Conservation (phyloP, 2,329 filamentous ascomycete genomes). For the Scytalidium lignicola region DNA sequence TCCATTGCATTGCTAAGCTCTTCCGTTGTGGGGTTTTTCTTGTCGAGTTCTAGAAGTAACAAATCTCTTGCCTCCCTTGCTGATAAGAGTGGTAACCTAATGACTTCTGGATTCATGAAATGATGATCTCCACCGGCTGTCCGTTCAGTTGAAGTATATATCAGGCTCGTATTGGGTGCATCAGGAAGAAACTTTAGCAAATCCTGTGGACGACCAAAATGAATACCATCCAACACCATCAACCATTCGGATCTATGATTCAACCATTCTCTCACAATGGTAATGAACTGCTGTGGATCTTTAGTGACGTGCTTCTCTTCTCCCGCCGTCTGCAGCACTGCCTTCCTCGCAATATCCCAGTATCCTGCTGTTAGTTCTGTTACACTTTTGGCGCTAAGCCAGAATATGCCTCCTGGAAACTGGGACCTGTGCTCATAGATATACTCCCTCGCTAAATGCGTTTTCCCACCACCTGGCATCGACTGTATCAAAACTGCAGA, state of each 20-base stretch:
- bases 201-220: conserved; percentile 51
- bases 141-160: conserved; percentile 63
- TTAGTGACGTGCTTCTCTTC: conserved; percentile 25
- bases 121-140: conserved; percentile 49
- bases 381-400: conserved; percentile 58
- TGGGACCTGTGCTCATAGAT: conserved; percentile 53
- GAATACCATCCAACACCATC: conserved; percentile 61
- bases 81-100: conserved; percentile 50
- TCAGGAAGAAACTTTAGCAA: conserved; percentile 61
- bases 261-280: conserved; percentile 57
- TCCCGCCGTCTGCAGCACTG: conserved; percentile 32
- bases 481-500: conserved; percentile 60
- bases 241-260: conserved; percentile 59
- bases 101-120: conserved; percentile 53
- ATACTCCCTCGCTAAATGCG: conserved; percentile 63
- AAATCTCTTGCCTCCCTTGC: conserved; percentile 54
- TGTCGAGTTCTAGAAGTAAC: conserved; percentile 57
- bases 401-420: conserved; percentile 64
- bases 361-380: conserved; percentile 57
- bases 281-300: conserved; percentile 44
- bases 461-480: conserved; percentile 63
- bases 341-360: conserved; percentile 59
- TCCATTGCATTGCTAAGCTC: conserved; percentile 55
- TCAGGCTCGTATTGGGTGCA: conserved; percentile 55
- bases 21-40: conserved; percentile 47